Conservation (phyloP, 2,329 filamentous ascomycete species). For the Emericellopsis atlantica region DNA sequence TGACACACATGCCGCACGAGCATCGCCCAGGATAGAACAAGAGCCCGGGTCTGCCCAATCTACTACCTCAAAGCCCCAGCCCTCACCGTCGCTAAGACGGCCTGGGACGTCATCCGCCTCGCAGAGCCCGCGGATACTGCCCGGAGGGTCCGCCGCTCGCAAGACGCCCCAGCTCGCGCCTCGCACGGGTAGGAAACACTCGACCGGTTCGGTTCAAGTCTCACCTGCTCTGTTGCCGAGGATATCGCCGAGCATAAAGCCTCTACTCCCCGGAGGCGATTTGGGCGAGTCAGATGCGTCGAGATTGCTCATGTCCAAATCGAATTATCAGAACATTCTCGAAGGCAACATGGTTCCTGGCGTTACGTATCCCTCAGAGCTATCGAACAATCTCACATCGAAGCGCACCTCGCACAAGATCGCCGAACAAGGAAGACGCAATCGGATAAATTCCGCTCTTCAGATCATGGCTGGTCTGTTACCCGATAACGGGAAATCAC, state of each 20-base stretch:
- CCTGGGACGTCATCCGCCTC: slow-evolving; percentile 37
- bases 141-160: slow-evolving; percentile 32
- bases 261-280: slow-evolving; percentile 56
- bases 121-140: slow-evolving; percentile 50
- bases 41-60: slow-evolving; percentile 30
- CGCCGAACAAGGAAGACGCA: slow-evolving; percentile 87
- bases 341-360: slow-evolving; percentile 87
- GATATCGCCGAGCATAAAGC: slow-evolving; percentile 92
- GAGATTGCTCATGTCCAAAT: slow-evolving; percentile 82
- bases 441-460: slow-evolving; percentile 87
- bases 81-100: slow-evolving; percentile 34
- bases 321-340: slow-evolving; percentile 94
- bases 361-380: slow-evolving; percentile 76
- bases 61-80: slow-evolving; percentile 32
- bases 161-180: slow-evolving; percentile 45
- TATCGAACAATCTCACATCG: slow-evolving; percentile 87
- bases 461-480: slow-evolving; percentile 82
- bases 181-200: slow-evolving; percentile 57
- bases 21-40: slow-evolving; percentile 17
- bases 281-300: slow-evolving; percentile 48
- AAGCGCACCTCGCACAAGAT: slow-evolving; percentile 98
- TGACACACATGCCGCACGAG: not conserved
- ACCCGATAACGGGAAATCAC: slow-evolving; percentile 39
- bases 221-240: slow-evolving; percentile 79
- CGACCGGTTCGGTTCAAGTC: slow-evolving; percentile 59